A percentile compares a stretch with the other conserved stretches of the same genome.
phyloP scores from a whole-genome alignment of 495 filamentous ascomycete genomes.

The Penicillium egyptiacum region DNA sequence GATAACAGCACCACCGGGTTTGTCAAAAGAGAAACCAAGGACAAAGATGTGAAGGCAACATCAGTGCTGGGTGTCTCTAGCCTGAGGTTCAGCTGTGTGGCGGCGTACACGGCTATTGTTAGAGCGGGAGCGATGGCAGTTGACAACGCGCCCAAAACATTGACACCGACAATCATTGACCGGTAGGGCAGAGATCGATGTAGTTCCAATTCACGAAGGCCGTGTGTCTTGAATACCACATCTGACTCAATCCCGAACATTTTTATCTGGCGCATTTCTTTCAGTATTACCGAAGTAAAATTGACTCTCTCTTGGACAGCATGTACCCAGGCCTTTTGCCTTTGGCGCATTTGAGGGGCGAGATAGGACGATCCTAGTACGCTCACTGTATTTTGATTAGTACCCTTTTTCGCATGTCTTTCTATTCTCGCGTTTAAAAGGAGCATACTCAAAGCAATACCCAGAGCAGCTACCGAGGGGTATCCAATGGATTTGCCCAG shows the following conservation, averaged over 20 bases:
- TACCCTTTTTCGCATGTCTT: neutral
- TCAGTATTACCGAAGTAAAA: neutral
- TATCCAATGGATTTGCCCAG: neutral
- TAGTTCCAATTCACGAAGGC: neutral
- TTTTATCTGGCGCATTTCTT: neutral
- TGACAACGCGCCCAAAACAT: neutral
- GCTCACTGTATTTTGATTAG: neutral
- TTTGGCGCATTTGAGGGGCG: neutral
- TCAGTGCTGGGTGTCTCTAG: neutral
- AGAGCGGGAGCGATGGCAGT: neutral
- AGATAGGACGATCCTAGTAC: neutral
- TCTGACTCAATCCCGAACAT: neutral
- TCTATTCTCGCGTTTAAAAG: neutral
- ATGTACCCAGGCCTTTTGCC: neutral
- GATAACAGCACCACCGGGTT: neutral
- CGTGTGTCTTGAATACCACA: neutral
- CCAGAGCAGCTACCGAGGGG: neutral
- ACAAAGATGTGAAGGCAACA: neutral
- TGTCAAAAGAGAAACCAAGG: neutral
- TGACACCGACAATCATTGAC: neutral
- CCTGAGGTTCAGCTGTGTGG: neutral
- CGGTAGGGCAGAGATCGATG: neutral
- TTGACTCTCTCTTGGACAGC: neutral
- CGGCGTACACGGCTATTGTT: neutral
- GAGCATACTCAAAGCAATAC: neutral